These are phyloP conservation scores for Mortierella sp. DNA, from an alignment of 371 early-diverging fungal genomes.

Conservation along the genomic window DNA sequence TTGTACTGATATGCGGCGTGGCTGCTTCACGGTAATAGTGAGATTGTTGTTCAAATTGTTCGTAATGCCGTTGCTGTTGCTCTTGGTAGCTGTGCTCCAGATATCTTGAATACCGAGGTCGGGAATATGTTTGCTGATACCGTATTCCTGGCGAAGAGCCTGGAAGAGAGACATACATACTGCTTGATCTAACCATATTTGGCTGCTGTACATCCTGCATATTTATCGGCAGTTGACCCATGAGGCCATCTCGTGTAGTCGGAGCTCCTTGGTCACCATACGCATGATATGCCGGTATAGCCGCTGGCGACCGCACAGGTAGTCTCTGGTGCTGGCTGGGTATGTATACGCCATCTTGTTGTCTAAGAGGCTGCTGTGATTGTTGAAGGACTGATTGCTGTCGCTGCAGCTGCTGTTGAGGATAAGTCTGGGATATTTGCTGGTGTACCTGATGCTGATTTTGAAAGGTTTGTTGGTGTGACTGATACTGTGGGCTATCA, in stretches of 20 bases:
- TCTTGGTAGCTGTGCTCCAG: slow-evolving; percentile 19
- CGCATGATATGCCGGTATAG: neutral
- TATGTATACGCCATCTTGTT: neutral
- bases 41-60: slow-evolving; percentile 43
- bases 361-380: neutral
- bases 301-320: neutral
- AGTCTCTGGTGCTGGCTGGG: neutral
- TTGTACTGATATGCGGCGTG: neutral
- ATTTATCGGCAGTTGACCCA: neutral
- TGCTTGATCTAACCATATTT: slow-evolving; percentile 13
- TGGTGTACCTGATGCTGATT: neutral
- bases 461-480: neutral
- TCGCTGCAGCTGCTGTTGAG: neutral
- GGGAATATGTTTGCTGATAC: slow-evolving; percentile 4
- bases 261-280: neutral
- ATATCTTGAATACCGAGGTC: slow-evolving; percentile 15
- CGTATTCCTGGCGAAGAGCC: neutral
- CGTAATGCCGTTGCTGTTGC: slow-evolving; percentile 38
- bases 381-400: neutral
- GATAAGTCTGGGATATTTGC: neutral
- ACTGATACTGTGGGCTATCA: neutral
- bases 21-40: slow-evolving; percentile 33
- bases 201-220: neutral
- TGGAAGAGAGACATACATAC: slow-evolving; percentile 17
- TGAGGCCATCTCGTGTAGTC: neutral